Conservation (phyloP, 768 basidiomycete species). For the Suillus lakei region DNA sequence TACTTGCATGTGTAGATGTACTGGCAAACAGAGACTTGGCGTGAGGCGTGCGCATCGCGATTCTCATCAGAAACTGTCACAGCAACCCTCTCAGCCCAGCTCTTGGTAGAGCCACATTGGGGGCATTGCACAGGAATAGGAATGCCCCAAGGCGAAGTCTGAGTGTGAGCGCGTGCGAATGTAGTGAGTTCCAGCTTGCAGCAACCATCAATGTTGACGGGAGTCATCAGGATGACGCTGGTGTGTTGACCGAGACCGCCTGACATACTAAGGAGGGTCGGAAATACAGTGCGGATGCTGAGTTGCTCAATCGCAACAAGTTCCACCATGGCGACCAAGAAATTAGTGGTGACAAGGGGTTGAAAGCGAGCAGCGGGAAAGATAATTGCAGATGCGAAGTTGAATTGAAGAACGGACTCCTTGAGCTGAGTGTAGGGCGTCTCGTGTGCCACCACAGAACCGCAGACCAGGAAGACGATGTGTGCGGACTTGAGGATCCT, state of each 20-base stretch:
- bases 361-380: not conserved
- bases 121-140: not conserved
- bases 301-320: not conserved
- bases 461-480: not conserved
- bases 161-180: not conserved
- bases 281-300: not conserved
- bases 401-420: not conserved
- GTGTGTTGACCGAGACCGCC: not conserved
- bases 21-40: not conserved
- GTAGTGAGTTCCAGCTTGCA: not conserved
- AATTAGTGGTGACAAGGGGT: not conserved
- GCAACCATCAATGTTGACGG: not conserved
- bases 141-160: not conserved
- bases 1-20: constrained; percentile 1
- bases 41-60: not conserved
- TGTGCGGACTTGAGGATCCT: not conserved
- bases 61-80: not conserved
- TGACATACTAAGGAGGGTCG: not conserved
- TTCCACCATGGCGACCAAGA: not conserved
- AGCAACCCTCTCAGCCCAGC: too few species aligned
- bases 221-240: not conserved
- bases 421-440: not conserved
- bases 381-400: not conserved
- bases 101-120: too few species aligned
- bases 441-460: not conserved